phyloP scores from a whole-genome alignment of 1,139 yeast species.

The Saccharomyces pastorianus region DNA sequence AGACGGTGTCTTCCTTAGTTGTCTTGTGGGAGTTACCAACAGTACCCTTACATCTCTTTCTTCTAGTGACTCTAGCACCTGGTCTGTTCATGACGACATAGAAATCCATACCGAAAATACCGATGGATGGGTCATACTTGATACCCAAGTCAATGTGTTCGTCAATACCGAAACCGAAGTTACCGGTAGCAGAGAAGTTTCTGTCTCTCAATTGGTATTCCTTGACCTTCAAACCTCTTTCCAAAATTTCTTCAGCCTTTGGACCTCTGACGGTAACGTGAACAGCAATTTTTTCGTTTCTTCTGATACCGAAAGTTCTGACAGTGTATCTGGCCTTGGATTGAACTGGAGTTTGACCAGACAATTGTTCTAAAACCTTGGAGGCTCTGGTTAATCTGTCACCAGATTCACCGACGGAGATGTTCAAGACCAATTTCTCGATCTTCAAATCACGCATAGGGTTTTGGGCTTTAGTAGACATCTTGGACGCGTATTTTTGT shows the following conservation, averaged over 20 bases:
- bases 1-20: conserved; percentile 86
- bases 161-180: conserved; percentile 99
- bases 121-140: conserved; percentile 99
- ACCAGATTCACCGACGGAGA: conserved; percentile 99
- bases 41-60: conserved; percentile 89
- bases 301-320: conserved; percentile 99
- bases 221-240: conserved; percentile 99
- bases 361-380: conserved; percentile 98
- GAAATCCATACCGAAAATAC: conserved; percentile 99
- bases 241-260: conserved; percentile 99
- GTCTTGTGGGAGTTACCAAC: conserved; percentile 93
- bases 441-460: conserved; percentile 98
- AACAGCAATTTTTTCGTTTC: conserved; percentile 99
- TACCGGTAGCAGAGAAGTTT: conserved; percentile 98
- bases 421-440: conserved; percentile 98
- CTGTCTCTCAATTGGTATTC: conserved; percentile 92
- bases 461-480: conserved; percentile 46
- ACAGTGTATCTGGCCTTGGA: conserved; percentile 99
- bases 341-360: conserved; percentile 99
- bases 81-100: conserved; percentile 99
- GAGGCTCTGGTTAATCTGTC: conserved; percentile 99
- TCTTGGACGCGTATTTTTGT: conserved; percentile 22
- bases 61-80: conserved; percentile 98
- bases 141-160: conserved; percentile 99
- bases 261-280: conserved; percentile 99